These are phyloP conservation scores for Aspergillus quadrilineatus DNA, from an alignment of 2,329 filamentous ascomycete genomes.

Conservation along the genomic window DNA sequence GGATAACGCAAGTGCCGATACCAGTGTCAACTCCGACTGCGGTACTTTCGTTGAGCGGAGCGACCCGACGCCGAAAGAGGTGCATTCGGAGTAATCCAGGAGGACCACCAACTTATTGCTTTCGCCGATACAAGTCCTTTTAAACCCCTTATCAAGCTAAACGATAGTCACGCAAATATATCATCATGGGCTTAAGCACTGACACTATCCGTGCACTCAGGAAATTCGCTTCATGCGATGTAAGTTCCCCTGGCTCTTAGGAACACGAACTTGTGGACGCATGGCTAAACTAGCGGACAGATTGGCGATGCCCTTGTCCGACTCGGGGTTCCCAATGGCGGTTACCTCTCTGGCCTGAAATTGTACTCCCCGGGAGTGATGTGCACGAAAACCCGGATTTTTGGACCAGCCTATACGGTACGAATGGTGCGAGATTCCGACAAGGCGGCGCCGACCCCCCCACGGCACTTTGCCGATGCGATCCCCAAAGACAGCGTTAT, in stretches of 20 bases:
- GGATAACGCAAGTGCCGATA: not conserved
- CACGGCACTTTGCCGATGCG: slow-evolving; percentile 37
- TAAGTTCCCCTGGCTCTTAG: not conserved
- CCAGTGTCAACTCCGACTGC: not conserved
- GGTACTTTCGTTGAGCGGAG: not conserved
- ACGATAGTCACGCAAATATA: not conserved
- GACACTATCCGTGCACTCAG: slow-evolving; percentile 14
- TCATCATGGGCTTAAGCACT: slow-evolving; percentile 15
- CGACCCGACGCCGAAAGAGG: not conserved
- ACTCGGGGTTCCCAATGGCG: slow-evolving; percentile 33
- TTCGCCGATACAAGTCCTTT: not conserved
- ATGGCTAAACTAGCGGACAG: slow-evolving; percentile 16
- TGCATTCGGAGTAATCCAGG: not conserved
- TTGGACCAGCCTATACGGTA: slow-evolving; percentile 33
- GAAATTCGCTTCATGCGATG: slow-evolving; percentile 13
- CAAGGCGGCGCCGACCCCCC: slow-evolving; percentile 29
- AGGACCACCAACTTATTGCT: not conserved
- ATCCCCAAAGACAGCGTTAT: slow-evolving; percentile 36
- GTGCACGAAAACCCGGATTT: slow-evolving; percentile 25
- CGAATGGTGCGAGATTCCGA: slow-evolving; percentile 35
- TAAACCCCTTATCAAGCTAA: not conserved
- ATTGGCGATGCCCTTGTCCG: slow-evolving; percentile 39
- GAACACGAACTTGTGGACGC: not conserved
- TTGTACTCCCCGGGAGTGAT: slow-evolving; percentile 30
- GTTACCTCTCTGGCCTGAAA: slow-evolving; percentile 34